These are phyloP conservation scores for Iris macrosiphon DNA, from an alignment of 106 monocot genomes.

Conservation along the genomic window DNA sequence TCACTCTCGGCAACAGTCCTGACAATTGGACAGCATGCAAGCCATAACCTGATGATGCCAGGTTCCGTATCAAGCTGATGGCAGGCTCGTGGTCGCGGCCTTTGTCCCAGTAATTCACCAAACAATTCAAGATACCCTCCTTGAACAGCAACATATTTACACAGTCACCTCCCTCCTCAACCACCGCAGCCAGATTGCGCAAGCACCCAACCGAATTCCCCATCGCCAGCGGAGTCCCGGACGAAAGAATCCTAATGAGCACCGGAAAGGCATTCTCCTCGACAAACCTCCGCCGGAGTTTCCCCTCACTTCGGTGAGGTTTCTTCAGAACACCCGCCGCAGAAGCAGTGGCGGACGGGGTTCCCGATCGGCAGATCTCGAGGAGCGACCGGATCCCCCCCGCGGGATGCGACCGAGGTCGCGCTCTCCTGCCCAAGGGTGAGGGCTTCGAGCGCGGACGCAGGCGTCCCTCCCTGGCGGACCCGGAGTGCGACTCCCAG, in stretches of 20 bases:
- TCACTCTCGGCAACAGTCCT: conserved; percentile 32
- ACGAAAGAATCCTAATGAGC: conserved; percentile 34
- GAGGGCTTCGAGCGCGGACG: conserved; percentile 36
- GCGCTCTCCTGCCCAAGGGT: conserved; percentile 52
- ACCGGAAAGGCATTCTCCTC: conserved; percentile 40
- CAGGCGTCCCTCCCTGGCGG: conserved; percentile 55
- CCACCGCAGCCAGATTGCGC: conserved; percentile 44
- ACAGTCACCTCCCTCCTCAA: conserved; percentile 9
- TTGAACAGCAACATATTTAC: conserved; percentile 44
- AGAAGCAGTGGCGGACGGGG: conserved; percentile 51
- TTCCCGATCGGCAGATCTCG: conserved; percentile 51
- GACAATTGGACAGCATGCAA: conserved; percentile 31
- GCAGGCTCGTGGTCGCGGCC: conserved; percentile 41
- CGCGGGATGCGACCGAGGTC: conserved; percentile 43
- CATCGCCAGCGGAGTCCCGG: conserved; percentile 48
- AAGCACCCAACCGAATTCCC: conserved; percentile 57
- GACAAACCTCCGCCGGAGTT: conserved; percentile 34
- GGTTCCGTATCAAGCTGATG: conserved; percentile 39
- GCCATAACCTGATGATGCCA: conserved; percentile 41
- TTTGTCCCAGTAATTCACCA: conserved; percentile 41
- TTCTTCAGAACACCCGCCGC: conserved; percentile 62
- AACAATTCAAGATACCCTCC: conserved; percentile 38
- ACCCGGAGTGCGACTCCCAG: conserved; percentile 47
- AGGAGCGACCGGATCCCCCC: conserved; percentile 52
- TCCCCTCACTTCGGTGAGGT: conserved; percentile 42